Percentiles rank a stretch among this genome's conserved stretches.
phyloP scores from a whole-genome alignment of 73 alveolate genomes.

The Loxodes magnus region DNA sequence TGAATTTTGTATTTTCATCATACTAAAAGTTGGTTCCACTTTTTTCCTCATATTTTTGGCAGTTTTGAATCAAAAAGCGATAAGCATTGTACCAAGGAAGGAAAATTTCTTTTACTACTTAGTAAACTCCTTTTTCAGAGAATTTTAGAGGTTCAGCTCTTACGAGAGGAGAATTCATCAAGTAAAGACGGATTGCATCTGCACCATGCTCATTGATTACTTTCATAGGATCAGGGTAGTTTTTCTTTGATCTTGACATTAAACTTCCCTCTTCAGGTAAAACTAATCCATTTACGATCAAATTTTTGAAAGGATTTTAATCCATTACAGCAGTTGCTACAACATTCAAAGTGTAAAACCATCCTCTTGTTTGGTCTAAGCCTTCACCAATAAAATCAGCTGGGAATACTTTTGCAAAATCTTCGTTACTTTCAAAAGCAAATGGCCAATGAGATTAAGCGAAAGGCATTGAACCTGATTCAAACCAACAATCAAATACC shows the following conservation, averaged over 20 bases:
- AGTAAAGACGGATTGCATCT: constrained; percentile 89
- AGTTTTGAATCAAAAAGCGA: constrained; percentile 88
- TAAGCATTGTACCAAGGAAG: constrained; percentile 97
- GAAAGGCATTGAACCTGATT: constrained; percentile 98
- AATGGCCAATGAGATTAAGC: constrained; percentile 96
- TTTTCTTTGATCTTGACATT: constrained; percentile 94
- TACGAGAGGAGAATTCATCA: constrained; percentile 89
- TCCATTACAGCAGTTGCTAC: constrained; percentile 86
- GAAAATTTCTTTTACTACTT: constrained; percentile 85
- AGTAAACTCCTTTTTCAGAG: constrained; percentile 77
- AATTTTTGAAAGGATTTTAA: constrained; percentile 92
- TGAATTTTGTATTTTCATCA: constrained; percentile 36
- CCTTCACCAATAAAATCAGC: constrained; percentile 99
- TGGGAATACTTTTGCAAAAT: constrained; percentile 91
- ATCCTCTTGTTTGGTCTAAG: constrained; percentile 97
- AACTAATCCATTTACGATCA: constrained; percentile 94
- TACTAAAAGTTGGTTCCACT: constrained; percentile 59
- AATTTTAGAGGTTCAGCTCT: constrained; percentile 88
- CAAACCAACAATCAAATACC: constrained; percentile 99
- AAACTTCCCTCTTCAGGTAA: constrained; percentile 91
- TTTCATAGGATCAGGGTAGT: constrained; percentile 94
- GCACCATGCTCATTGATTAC: constrained; percentile 77
- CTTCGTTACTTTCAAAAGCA: constrained; percentile 63
- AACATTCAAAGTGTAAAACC: constrained; percentile 98
- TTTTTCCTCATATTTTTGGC: constrained; percentile 75